Evolutionary conservation across 108 stramenopile genomes (phyloP), one percentile per base, ranked within the genome.

Genomic region (Nitzschia putrida): DNA sequence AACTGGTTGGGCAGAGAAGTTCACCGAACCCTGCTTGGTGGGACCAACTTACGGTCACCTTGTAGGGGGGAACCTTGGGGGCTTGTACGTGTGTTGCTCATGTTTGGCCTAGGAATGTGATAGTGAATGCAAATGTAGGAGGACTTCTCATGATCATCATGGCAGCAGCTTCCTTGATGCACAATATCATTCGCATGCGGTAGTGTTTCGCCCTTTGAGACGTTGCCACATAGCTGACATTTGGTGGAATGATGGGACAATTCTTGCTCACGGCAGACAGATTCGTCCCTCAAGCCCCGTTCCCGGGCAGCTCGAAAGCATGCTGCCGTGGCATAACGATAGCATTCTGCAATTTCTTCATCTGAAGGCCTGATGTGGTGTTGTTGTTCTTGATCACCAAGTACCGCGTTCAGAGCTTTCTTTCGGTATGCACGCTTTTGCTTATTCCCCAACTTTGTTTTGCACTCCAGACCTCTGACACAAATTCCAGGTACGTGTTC

Each of bases 401-500:
- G 47, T 18, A 49, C 47, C 18, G 47, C 47, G 18, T 18, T 49
- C n/a, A 49, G 3, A 49, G 47, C 47, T 18, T 49, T 49, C 2
- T 6, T 49, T 49, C 47, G 14, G 18, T 49, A 18, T 2, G 47
- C 47, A 16, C 47, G 14, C 47, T 49, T 49, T 49, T 49, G 47
- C 6, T 49, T 49, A 18, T 18, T 18, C 18, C 47, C 47, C 18
- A 18, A 16, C 18, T 18, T 16, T 49, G 47, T 49, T 49, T 18
- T 16, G 18, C 47, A 49, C 18, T 49, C 47, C 18, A 49, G 6
- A 4, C 47, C 47, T 18, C 47, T 49, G 47, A 49, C n/a, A 18
- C 47, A 49, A 49, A 49, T 49, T 4, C 47, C 47, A 18, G 47
- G 47, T 18, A 49, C n/a, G 47, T 49, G 47, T 49, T 49, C n/a